Evolutionary conservation across 2,329 filamentous ascomycete genomes (phyloP).

Genomic region (Hypoxylon sp.): DNA sequence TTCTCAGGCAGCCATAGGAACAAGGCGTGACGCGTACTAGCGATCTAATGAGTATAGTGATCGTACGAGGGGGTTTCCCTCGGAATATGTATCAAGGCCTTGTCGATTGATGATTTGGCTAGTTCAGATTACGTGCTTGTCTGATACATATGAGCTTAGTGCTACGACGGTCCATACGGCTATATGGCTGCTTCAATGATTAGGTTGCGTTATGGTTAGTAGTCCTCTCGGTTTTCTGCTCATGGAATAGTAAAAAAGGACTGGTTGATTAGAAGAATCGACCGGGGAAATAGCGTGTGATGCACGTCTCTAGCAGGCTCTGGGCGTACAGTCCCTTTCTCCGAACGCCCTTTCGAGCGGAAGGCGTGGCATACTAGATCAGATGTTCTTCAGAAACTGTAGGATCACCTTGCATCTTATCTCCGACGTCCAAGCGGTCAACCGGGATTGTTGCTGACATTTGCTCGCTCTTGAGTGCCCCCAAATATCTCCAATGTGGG

Average conservation of each 20-base stretch:
- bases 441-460: slow-evolving; percentile 18
- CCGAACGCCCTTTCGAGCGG: slow-evolving; percentile 1
- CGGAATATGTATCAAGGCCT: slow-evolving; percentile 2
- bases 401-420: slow-evolving; percentile 28
- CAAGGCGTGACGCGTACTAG: slow-evolving; percentile 14
- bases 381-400: slow-evolving; percentile 29
- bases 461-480: slow-evolving; percentile 17
- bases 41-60: background rate
- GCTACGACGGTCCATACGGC: slow-evolving; percentile 2
- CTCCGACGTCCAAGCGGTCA: slow-evolving; percentile 20
- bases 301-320: slow-evolving; percentile 8
- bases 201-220: background rate
- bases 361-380: slow-evolving; percentile 18
- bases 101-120: background rate
- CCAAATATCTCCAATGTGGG: slow-evolving; percentile 24
- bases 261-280: background rate
- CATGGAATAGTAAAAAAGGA: slow-evolving; percentile 10
- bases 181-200: slow-evolving; percentile 12
- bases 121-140: slow-evolving; percentile 10
- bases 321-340: background rate
- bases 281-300: slow-evolving; percentile 10
- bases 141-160: slow-evolving; percentile 5
- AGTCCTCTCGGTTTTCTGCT: slow-evolving; percentile 7
- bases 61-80: slow-evolving; percentile 5
- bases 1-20: slow-evolving; percentile 39